These are phyloP conservation scores for Striga hermonthica DNA, from an alignment of 305 asterid genomes.

Conservation along the genomic window DNA sequence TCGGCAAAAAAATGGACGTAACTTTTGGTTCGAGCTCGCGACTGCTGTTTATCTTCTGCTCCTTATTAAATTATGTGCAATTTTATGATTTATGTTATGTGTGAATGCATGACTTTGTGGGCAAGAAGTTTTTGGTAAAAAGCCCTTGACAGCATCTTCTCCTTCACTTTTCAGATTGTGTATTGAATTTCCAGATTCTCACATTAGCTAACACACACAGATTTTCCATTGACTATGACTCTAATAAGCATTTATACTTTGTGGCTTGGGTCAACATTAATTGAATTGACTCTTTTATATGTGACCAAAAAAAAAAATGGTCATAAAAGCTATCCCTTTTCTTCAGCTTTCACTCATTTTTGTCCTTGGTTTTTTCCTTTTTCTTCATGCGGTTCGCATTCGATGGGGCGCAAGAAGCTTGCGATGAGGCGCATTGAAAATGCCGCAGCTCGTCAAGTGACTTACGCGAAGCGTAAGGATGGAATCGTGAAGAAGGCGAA, in stretches of 20 bases:
- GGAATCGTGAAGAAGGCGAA: constrained; percentile 58
- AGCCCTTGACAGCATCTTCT: constrained; percentile 3
- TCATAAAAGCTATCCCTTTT: neutral
- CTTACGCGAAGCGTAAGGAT: constrained; percentile 57
- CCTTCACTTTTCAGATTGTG: constrained; percentile 19
- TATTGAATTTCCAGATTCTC: constrained; percentile 23
- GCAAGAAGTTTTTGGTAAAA: neutral
- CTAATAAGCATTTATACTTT: constrained; percentile 28
- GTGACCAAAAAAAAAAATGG: neutral
- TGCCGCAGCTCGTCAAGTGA: constrained; percentile 46
- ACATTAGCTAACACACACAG: neutral
- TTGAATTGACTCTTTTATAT: constrained; percentile 12
- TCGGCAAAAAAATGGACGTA: too few species aligned
- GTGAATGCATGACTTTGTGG: neutral
- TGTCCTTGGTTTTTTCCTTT: neutral
- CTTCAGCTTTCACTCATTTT: neutral
- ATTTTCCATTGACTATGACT: constrained; percentile 30
- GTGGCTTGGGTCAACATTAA: constrained; percentile 34
- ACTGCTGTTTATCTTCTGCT: too few species aligned
- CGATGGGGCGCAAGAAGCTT: constrained; percentile 63
- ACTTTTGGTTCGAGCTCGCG: too few species aligned
- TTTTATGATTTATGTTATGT: neutral
- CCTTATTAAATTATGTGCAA: neutral
- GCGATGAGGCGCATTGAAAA: constrained; percentile 51
- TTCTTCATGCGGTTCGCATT: neutral